Evolutionary conservation across 257 asterid genomes (phyloP).

Genomic region (Salvia miltiorrhiza): DNA sequence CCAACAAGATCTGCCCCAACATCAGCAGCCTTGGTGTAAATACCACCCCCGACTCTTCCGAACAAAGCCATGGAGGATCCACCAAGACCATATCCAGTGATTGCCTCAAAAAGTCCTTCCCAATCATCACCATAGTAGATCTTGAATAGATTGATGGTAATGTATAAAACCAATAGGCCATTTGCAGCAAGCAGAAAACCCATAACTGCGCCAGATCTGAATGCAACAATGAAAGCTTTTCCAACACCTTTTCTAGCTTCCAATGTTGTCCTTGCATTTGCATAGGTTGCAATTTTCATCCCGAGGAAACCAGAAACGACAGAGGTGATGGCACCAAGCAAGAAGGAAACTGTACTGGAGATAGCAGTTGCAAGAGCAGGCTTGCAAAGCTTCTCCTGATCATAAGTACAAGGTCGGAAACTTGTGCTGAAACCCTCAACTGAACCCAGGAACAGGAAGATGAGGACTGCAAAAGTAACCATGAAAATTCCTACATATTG

Average conservation of each 20-base stretch:
- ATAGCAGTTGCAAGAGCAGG: conserved; percentile 83
- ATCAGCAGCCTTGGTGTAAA: conserved; percentile 78
- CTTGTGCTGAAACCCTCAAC: conserved; percentile 84
- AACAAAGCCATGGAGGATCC: conserved; percentile 98
- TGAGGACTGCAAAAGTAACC: conserved; percentile 88
- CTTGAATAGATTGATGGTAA: conserved; percentile 76
- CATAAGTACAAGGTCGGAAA: conserved; percentile 47
- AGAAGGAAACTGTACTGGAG: conserved; percentile 75
- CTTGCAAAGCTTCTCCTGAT: conserved; percentile 50
- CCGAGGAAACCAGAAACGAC: conserved; percentile 93
- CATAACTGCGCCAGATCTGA: conserved; percentile 94
- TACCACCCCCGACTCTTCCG: conserved; percentile 98
- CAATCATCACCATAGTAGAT: conserved; percentile 89
- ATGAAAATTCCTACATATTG: conserved; percentile 82
- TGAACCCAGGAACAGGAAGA: conserved; percentile 90
- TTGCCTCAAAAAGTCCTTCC: conserved; percentile 96
- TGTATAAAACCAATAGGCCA: conserved; percentile 81
- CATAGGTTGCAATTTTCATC: conserved; percentile 95
- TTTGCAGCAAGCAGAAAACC: conserved; percentile 97
- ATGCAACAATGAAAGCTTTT: conserved; percentile 60
- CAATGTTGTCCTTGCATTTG: conserved; percentile 91
- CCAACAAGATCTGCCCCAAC: conserved; percentile 72
- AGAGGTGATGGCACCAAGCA: conserved; percentile 91
- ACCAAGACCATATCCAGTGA: conserved; percentile 96
- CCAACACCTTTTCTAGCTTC: conserved; percentile 96